Conservation (phyloP, 768 basidiomycete genomes). For the Mrakia hoshinonis region DNA sequence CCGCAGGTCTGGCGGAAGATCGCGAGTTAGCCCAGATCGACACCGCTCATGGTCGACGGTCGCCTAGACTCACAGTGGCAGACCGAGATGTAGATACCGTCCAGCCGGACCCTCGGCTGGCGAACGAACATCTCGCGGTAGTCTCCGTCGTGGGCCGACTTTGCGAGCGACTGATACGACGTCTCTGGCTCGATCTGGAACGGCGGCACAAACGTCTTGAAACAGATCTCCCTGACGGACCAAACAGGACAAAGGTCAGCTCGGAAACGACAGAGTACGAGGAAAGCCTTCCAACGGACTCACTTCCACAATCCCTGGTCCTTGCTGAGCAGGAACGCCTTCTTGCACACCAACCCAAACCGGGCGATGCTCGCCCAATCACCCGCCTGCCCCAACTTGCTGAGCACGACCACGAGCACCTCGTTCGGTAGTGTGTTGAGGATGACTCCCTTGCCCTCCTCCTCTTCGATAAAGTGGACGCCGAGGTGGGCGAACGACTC, state of each 20-base stretch:
- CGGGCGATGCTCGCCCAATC: constrained; percentile 9
- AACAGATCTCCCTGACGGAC: constrained; percentile 7
- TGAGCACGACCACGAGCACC: constrained; percentile 9
- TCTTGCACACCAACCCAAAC: constrained; percentile 12
- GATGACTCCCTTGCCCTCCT: neutral
- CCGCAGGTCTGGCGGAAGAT: neutral
- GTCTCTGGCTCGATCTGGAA: neutral
- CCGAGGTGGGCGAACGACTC: constrained; percentile 6
- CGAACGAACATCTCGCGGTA: constrained; percentile 19
- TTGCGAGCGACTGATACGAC: neutral
- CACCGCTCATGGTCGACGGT: no score
- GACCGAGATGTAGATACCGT: constrained; percentile 24
- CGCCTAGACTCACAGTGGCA: constrained; percentile 11
- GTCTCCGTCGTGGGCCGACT: neutral
- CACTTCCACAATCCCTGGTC: constrained; percentile 25
- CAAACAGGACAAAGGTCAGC: neutral
- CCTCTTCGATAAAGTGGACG: neutral
- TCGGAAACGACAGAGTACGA: neutral
- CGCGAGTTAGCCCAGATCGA: neutral
- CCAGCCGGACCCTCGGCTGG: constrained; percentile 21
- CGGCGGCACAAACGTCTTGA: constrained; percentile 20
- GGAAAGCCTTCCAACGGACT: neutral
- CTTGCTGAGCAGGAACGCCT: constrained; percentile 21
- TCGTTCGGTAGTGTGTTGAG: constrained; percentile 11
- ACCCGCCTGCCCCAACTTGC: neutral